These are phyloP conservation scores for Phaeosphaeria sp. DNA, from an alignment of 2,329 filamentous ascomycete species.

Conservation along the genomic window DNA sequence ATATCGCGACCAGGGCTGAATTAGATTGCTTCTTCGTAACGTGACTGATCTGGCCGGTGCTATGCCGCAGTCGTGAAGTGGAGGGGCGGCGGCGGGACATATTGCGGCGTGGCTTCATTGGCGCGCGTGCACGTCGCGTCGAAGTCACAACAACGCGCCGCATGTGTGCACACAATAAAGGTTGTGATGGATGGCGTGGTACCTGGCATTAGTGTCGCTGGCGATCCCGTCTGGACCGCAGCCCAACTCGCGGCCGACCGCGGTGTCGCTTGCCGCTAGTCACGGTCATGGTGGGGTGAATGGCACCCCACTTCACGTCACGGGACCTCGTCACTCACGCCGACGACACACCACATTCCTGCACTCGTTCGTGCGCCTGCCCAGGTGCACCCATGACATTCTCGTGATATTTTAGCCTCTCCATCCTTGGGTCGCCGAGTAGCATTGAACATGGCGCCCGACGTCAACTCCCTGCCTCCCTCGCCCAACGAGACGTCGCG, in stretches of 20 bases:
- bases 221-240: background rate
- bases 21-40: background rate
- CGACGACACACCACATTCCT: slow-evolving; percentile 3
- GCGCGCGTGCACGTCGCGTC: slow-evolving; percentile 6
- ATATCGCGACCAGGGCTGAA: background rate
- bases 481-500: slow-evolving; percentile 43
- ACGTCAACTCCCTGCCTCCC: slow-evolving; percentile 66
- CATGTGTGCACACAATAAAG: background rate
- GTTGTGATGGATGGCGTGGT: background rate
- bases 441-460: slow-evolving; percentile 56
- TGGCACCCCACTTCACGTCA: background rate
- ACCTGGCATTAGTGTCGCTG: slow-evolving; percentile 8
- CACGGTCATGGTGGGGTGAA: slow-evolving; percentile 2
- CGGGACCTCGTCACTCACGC: background rate
- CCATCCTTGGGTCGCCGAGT: background rate
- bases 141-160: background rate
- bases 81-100: too few species aligned
- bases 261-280: background rate
- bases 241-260: too few species aligned
- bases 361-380: slow-evolving; percentile 16
- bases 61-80: too few species aligned
- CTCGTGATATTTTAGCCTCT: background rate
- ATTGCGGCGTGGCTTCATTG: slow-evolving; percentile 3
- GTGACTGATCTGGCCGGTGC: background rate
- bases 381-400: too few species aligned